Base-by-base conservation (phyloP, 1,284 basidiomycete species). In the Pseudozyma flocculosa region DNA sequence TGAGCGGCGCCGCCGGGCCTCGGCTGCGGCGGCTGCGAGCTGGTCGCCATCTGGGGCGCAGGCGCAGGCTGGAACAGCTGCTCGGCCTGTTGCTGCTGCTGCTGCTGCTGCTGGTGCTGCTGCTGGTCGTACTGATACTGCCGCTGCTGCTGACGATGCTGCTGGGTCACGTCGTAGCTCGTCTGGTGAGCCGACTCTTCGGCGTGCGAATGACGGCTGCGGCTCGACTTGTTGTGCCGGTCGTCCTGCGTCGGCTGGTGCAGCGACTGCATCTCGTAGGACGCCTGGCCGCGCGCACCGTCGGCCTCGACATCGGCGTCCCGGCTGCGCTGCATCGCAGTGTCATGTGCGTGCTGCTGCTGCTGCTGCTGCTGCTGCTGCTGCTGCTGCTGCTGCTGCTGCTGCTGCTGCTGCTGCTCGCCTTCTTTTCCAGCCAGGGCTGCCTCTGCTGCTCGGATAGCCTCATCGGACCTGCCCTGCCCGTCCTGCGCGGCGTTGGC, bases 71-170 rank as follows among this genome's bases (percentile, higher is more conserved):
- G 26, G 26, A 29, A 29, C 43, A 34, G 34, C 11, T 24, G 9
- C 19, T 49, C 30, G 7, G 22, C 9, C n/a, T 36, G 26, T 21
- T 21, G 50, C 41, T 40, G 36, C 32, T 54, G 30, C 18, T 19
- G 14, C 21, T 53, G 37, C 4, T 45, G 43, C 13, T 36, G 49
- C 40, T 43, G 39, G 2, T 38, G 40, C 9, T 29, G 38, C 7
- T 44, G 42, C 26, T 43, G 44, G 9, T 26, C 10, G 13, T 47
- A 45, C 41, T 40, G 36, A 22, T 54, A 22, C 18, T 19, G 14
- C 21, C 50, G 37, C 4, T 45, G 43, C 13, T 36, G 49, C 40
- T 43, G 39, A 3, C 32, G 40, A 4, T 29, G 38, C 7, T 44
- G 42, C 26, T 43, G 44, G 9, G 40, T 43, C 7, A 34, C 30